Evolutionary conservation across 345 rosid species (phyloP), one percentile per base, ranked within the genome.

Genomic region (Capsella bursapastoris): DNA sequence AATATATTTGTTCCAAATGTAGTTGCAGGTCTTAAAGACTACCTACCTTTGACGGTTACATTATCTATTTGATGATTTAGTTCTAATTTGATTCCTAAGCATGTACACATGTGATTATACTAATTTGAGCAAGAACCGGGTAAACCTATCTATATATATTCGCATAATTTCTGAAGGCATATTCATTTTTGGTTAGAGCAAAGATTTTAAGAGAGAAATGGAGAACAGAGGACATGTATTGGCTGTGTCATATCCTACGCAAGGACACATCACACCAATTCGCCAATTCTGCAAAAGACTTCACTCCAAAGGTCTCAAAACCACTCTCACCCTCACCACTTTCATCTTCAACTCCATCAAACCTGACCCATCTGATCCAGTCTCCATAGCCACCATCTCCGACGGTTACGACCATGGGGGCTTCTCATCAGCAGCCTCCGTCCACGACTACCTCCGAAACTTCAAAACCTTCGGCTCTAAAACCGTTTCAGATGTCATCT

Each of bases 191-290:
- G 60, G 35, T 16, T 11, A 27, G 22, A 41, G 18, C 57, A 61
- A 43, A 75, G 6, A 74, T 1, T 49, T 9, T 3, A 9, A 35
- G 34, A 47, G 18, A 71, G 40, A 68, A 5, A 76, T 65, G 76
- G 71, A 56, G 22, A 49, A 57, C 66, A 51, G 73, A 18, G 69
- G 77, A 29, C 80, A 79, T 55, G 77, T 79, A 4, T 49, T 84
- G 43, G 82, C 84, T 25, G 6, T 83, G 10, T 71, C 86, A 1
- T 82, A 59, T 41, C 83, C 86, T 10, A 11, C 14, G 1, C 90
- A 83, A 75, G 89, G 93, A 37, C 90, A 81, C 75, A 71, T 87
- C 43, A 85, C 80, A 56, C 92, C 92, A 12, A 27, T 84, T 57
- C 77, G 64, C 61, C 86, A 85, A 34, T 85, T 86, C 79, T 80